These are phyloP conservation scores for Oryza meridionalis DNA, from an alignment of 176 grass and related monocot genomes.

Conservation along the genomic window DNA sequence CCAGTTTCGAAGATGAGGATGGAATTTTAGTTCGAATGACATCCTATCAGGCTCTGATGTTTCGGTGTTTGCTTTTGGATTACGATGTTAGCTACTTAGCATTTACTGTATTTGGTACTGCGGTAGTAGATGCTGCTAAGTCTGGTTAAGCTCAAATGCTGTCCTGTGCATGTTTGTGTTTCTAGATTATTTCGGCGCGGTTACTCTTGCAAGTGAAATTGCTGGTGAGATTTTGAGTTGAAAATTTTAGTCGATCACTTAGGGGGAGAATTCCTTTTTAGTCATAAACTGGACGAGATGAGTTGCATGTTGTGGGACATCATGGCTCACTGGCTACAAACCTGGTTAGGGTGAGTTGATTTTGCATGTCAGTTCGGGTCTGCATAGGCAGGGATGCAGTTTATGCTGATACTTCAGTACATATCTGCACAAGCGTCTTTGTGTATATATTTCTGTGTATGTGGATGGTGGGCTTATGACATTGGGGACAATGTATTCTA, in stretches of 20 bases:
- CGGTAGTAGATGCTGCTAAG: slow-evolving; percentile 32
- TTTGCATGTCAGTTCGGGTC: neutral
- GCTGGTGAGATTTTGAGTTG: neutral
- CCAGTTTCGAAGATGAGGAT: slow-evolving; percentile 11
- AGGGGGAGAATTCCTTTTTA: neutral
- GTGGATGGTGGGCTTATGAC: neutral
- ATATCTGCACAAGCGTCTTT: neutral
- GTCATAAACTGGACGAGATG: neutral
- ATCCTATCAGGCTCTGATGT: slow-evolving; percentile 8
- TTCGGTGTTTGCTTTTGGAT: slow-evolving; percentile 18
- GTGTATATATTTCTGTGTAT: neutral
- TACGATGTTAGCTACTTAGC: neutral
- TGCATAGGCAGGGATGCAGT: neutral
- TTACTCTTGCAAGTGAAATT: slow-evolving; percentile 3
- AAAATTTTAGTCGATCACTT: slow-evolving; percentile 8
- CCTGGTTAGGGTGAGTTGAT: neutral
- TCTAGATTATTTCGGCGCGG: slow-evolving; percentile 8
- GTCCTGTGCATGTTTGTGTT: slow-evolving; percentile 33
- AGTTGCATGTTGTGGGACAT: neutral
- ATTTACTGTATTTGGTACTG: slow-evolving; percentile 32
- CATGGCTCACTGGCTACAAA: neutral
- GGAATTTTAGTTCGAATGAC: slow-evolving; percentile 19
- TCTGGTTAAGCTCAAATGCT: slow-evolving; percentile 6
- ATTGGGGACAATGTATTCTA: neutral
- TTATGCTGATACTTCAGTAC: slow-evolving; percentile 10